These are phyloP conservation scores for Fusarium anguioides DNA, from an alignment of 2,329 filamentous ascomycete species.

Conservation along the genomic window DNA sequence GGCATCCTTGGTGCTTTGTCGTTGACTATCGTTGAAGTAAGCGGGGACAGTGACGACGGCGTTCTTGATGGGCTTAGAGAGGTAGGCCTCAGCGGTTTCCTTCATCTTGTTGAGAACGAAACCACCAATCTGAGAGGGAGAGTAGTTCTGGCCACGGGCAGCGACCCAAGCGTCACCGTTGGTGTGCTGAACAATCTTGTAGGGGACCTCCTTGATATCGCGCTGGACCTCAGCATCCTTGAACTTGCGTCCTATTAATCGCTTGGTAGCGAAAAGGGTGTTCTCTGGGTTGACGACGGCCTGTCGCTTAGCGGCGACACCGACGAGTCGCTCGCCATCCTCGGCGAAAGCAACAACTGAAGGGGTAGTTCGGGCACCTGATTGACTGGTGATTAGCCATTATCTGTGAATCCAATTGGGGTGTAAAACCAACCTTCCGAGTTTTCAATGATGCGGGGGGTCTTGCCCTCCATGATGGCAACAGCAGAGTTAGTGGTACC, in stretches of 20 bases:
- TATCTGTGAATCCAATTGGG: slow-evolving; percentile 13
- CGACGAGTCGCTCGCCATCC: slow-evolving; percentile 94
- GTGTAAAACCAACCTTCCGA: slow-evolving; percentile 75
- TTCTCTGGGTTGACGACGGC: slow-evolving; percentile 99
- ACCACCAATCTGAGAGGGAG: slow-evolving; percentile 96
- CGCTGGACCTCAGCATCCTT: slow-evolving; percentile 93
- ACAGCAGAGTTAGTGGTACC: slow-evolving; percentile 99
- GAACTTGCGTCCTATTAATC: slow-evolving; percentile 98
- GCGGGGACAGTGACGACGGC: slow-evolving; percentile 96
- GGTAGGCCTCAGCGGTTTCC: slow-evolving; percentile 95
- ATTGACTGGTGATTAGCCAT: slow-evolving; percentile 11
- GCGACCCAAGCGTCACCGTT: slow-evolving; percentile 98
- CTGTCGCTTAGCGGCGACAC: slow-evolving; percentile 97
- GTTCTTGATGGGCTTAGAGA: slow-evolving; percentile 91
- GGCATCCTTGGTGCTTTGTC: slow-evolving; percentile 97
- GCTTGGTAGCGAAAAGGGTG: slow-evolving; percentile 98
- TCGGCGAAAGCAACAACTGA: slow-evolving; percentile 96
- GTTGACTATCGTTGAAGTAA: slow-evolving; percentile 99
- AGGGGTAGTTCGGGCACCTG: slow-evolving; percentile 59
- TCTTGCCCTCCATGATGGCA: slow-evolving; percentile 96
- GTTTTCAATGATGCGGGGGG: slow-evolving; percentile 97
- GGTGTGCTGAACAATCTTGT: slow-evolving; percentile 97
- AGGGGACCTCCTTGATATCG: slow-evolving; percentile 96
- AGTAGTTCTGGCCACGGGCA: slow-evolving; percentile 94
- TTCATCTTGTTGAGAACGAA: slow-evolving; percentile 99